Percentiles rank a stretch among this genome's conserved stretches.
Conservation (phyloP, 345 rosid genomes). For the Pistacia atlantica region DNA sequence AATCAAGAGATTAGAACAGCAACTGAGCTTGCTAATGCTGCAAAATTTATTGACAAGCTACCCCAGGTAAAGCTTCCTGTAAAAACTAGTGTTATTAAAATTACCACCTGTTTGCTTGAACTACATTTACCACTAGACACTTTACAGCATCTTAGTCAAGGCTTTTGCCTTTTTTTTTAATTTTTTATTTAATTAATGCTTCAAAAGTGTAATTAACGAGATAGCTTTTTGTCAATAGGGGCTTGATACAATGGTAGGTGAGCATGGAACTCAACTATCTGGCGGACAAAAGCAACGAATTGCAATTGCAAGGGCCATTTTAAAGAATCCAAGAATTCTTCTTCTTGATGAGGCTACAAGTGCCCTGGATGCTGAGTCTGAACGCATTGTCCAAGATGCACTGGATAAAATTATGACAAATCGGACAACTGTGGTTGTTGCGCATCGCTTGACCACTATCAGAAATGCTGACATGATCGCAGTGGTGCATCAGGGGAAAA, state of each 20-base stretch:
- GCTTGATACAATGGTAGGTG: conserved; percentile 85
- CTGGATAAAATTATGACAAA: conserved; percentile 60
- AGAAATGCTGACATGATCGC: conserved; percentile 75
- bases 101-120: neutral
- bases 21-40: conserved; percentile 63
- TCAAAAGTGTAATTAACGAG: neutral
- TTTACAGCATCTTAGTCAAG: neutral
- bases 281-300: conserved; percentile 75
- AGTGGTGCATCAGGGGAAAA: conserved; percentile 71
- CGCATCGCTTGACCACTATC: conserved; percentile 82
- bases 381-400: conserved; percentile 80
- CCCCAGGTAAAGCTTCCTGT: conserved; percentile 42
- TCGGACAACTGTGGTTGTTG: conserved; percentile 84
- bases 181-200: neutral
- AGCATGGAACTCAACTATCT: conserved; percentile 81
- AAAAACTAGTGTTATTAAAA: neutral
- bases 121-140: neutral
- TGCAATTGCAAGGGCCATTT: conserved; percentile 78
- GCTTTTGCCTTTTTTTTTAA: neutral
- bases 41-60: conserved; percentile 60
- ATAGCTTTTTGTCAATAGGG: conserved; percentile 43
- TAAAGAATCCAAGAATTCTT: conserved; percentile 82
- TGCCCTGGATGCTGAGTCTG: conserved; percentile 84
- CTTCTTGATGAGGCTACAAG: conserved; percentile 94
- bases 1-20: conserved; percentile 57